Evolutionary conservation across 2,329 filamentous ascomycete genomes (phyloP).

Genomic region (Aspergillus spinulosporus): DNA sequence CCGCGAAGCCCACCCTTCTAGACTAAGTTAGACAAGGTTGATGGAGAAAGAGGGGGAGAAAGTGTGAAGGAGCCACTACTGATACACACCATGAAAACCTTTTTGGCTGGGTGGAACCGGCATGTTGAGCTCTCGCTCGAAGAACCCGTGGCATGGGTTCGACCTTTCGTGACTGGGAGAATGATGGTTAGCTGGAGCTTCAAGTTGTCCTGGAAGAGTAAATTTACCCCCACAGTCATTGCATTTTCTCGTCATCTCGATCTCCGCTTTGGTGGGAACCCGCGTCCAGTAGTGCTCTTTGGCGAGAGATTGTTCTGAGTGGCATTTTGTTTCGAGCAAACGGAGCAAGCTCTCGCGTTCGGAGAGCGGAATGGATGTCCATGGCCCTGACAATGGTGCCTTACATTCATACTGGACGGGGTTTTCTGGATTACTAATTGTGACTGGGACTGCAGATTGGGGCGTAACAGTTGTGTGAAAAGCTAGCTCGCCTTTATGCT

Average conservation of each 20-base stretch:
- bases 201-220: not conserved
- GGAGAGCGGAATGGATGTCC: not conserved
- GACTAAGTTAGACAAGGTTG: not conserved
- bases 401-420: too few species aligned
- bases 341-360: not conserved
- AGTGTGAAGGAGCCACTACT: not conserved
- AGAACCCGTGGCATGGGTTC: not conserved
- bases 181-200: not conserved
- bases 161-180: not conserved
- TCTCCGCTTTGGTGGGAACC: not conserved
- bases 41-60: too few species aligned
- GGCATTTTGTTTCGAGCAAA: not conserved
- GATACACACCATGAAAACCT: not conserved
- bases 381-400: not conserved
- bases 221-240: not conserved
- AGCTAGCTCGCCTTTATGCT: too few species aligned
- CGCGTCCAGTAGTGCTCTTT: not conserved
- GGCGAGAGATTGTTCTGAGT: not conserved
- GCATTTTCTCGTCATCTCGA: not conserved
- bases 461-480: too few species aligned
- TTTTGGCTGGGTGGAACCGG: not conserved
- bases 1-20: not conserved
- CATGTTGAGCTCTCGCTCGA: not conserved
- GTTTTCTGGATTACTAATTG: too few species aligned
- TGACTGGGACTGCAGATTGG: too few species aligned